Percentiles rank a stretch among this genome's conserved stretches.
Conservation (phyloP, 257 asterid species). For the Forsythia suspensa region DNA sequence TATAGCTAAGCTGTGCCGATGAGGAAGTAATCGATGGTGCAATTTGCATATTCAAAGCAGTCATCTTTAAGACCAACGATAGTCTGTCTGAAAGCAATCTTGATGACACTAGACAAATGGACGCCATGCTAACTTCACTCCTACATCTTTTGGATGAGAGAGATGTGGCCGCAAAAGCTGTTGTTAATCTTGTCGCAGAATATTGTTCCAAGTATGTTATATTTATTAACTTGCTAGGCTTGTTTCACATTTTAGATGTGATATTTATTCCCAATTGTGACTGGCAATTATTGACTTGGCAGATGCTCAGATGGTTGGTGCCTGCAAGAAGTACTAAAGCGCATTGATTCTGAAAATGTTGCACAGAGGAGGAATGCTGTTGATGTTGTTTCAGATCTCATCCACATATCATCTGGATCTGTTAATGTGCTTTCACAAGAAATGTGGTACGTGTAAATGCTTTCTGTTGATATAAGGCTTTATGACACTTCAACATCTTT, state of each 20-base stretch:
- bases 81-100: conserved; percentile 40
- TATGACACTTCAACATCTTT: conserved; percentile 3
- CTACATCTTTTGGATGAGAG: conserved; percentile 76
- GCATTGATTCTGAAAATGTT: conserved; percentile 45
- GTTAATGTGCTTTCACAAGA: conserved; percentile 44
- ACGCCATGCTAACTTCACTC: conserved; percentile 57
- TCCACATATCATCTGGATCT: conserved; percentile 54
- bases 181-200: conserved; percentile 77
- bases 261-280: conserved; percentile 19
- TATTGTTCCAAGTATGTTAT: conserved; percentile 68
- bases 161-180: conserved; percentile 85
- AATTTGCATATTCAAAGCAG: conserved; percentile 65
- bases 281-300: conserved; percentile 27
- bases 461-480: conserved; percentile 16
- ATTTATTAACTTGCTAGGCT: conserved; percentile 2
- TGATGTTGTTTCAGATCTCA: conserved; percentile 66
- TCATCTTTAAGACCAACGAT: conserved; percentile 54
- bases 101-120: conserved; percentile 52
- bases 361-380: conserved; percentile 76
- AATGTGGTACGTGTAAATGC: conserved; percentile 47
- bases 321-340: conserved; percentile 63
- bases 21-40: conserved; percentile 79
- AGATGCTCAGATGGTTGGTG: conserved; percentile 65
- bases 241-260: conserved; percentile 17
- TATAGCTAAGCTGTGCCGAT: conserved; percentile 60